These are phyloP conservation scores for Taphrina deformans DNA, from an alignment of 1,139 yeast genomes.

Conservation along the genomic window DNA sequence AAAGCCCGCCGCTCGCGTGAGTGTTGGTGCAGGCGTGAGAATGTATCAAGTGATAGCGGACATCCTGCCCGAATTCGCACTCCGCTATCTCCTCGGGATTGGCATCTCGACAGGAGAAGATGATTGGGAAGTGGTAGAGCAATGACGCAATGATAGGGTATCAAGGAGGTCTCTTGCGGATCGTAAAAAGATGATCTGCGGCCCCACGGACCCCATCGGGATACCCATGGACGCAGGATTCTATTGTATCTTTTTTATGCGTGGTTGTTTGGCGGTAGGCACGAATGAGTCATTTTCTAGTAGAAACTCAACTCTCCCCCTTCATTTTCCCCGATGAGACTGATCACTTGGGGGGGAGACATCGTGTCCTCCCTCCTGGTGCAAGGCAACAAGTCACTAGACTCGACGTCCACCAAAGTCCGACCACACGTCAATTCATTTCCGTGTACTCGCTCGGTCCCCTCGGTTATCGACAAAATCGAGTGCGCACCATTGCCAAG, in stretches of 20 bases:
- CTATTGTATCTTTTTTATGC: neutral
- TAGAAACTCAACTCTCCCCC: neutral
- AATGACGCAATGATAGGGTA: neutral
- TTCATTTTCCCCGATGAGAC: too few species aligned
- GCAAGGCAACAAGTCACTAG: too few species aligned
- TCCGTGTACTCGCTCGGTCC: too few species aligned
- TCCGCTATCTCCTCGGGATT: slow-evolving; percentile 18
- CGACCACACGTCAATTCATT: neutral
- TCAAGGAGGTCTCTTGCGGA: neutral
- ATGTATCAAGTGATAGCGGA: slow-evolving; percentile 18
- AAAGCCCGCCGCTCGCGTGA: neutral
- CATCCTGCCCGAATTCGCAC: slow-evolving; percentile 14
- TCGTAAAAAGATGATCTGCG: too few species aligned
- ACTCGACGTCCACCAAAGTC: neutral
- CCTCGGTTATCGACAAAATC: too few species aligned
- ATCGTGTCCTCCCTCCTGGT: too few species aligned
- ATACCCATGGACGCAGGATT: neutral
- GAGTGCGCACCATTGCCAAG: too few species aligned
- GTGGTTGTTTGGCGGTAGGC: neutral
- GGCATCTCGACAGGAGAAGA: slow-evolving; percentile 12
- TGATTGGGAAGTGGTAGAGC: slow-evolving; percentile 21
- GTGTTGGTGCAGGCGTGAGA: slow-evolving; percentile 23
- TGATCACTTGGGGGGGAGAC: too few species aligned
- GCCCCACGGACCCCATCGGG: too few species aligned
- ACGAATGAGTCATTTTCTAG: neutral